Percentiles rank a stretch among this genome's conserved stretches.
Evolutionary conservation across 2,329 filamentous ascomycete species (phyloP).

Genomic region (Dactylonectria estremocensis): DNA sequence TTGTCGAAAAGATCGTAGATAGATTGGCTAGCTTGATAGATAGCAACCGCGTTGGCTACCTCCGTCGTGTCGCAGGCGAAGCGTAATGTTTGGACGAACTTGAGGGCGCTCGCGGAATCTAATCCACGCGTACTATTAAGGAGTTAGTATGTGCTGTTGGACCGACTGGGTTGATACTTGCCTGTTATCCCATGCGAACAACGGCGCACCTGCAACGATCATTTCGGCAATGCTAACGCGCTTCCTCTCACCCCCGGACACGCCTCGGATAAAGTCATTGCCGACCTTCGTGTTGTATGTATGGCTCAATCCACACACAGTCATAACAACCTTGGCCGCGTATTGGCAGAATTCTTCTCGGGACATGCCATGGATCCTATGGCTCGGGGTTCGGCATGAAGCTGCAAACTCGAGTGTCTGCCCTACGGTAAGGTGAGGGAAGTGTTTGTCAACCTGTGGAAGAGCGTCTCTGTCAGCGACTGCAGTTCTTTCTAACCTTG

Average conservation of each 20-base stretch:
- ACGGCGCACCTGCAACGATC: slow-evolving; percentile 72
- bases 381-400: slow-evolving; percentile 67
- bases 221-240: slow-evolving; percentile 86
- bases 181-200: slow-evolving; percentile 66
- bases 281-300: slow-evolving; percentile 81
- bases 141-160: slow-evolving; percentile 37
- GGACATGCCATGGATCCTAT: too few species aligned
- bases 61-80: slow-evolving; percentile 74
- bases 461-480: too few species aligned
- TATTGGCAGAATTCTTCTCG: slow-evolving; percentile 73
- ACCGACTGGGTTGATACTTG: background rate
- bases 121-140: slow-evolving; percentile 72
- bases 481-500: too few species aligned
- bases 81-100: slow-evolving; percentile 78
- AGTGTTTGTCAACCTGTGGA: slow-evolving; percentile 75
- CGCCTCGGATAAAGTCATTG: slow-evolving; percentile 80
- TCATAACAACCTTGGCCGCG: slow-evolving; percentile 73
- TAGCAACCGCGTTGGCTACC: slow-evolving; percentile 74
- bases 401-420: slow-evolving; percentile 81
- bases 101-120: slow-evolving; percentile 79
- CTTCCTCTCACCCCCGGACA: slow-evolving; percentile 80
- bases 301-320: slow-evolving; percentile 79
- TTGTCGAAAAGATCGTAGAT: slow-evolving; percentile 84
- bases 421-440: slow-evolving; percentile 81
- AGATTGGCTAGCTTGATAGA: slow-evolving; percentile 79